Evolutionary conservation across 106 monocot species (phyloP), one percentile per base, ranked within the genome.

Genomic region (Cymbidium sinense): DNA sequence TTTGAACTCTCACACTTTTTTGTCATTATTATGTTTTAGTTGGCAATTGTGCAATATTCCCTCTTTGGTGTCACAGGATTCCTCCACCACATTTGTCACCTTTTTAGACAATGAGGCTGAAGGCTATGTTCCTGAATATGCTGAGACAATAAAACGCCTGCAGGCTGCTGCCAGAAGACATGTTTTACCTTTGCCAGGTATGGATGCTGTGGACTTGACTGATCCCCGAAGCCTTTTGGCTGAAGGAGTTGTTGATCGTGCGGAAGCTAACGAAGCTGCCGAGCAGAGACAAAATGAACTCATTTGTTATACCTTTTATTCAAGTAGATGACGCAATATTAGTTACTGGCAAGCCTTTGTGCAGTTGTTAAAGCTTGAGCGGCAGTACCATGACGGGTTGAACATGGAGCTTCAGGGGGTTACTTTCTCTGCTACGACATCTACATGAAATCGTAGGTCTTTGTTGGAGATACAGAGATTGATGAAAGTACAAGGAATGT

Each of bases 11-110:
- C 29, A 8, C 10, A 43, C 11, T 29, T 9, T 67, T 67, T 12
- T 33, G 67, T 67, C 15, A 17, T 67, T 67, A 12, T 33, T 31
- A 33, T 33, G 0, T 31, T 67, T 31, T 67, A 5, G 33, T 67
- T 67, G 33, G 12, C n/a, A 27, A 64, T 64, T 34, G 30, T 33
- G 67, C 67, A 67, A 67, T 34, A 29, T 67, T 4, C 31, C 15
- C 67, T 67, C 3, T 10, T 20, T 83, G 20, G 61, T 62, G 28
- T 55, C 31, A 58, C 85, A 98, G 98, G 73, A 86, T 85, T 34
- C 94, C 89, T 55, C 98, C 98, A 61, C 98, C 98, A 50, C 98
- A 98, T 87, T 76, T 98, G 70, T 98, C 98, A 30, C 98, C 98
- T 70, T 98, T 98, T 88, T 98, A 18, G 94, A 98, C 83, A 85